Conservation (phyloP, 2,329 filamentous ascomycete species). For the Ophiocordyceps polyrhachis-furcata region DNA sequence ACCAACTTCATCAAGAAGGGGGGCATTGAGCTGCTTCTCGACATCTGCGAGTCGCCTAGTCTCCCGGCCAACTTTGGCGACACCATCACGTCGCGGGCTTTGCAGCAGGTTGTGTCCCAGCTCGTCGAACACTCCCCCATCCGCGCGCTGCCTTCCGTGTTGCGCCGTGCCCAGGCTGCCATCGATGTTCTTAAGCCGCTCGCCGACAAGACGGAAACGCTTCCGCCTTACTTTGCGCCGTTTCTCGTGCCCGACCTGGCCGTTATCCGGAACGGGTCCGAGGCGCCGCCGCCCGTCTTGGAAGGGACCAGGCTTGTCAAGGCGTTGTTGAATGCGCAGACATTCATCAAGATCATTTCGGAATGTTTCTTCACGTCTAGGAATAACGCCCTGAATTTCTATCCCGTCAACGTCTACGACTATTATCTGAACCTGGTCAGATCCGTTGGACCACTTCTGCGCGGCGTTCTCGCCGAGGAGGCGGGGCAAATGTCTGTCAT, state of each 20-base stretch:
- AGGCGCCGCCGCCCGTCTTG: conserved; percentile 21
- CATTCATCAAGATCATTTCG: conserved; percentile 55
- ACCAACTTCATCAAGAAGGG: conserved; percentile 57
- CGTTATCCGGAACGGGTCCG: conserved; percentile 13
- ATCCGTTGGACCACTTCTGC: conserved; percentile 58
- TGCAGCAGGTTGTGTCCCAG: conserved; percentile 56
- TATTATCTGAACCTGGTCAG: conserved; percentile 59
- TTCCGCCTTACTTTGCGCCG: conserved; percentile 51
- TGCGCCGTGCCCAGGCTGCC: conserved; percentile 53
- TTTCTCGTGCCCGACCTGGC: conserved; percentile 32
- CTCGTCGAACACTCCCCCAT: conserved; percentile 68
- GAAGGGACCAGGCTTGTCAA: conserved; percentile 65
- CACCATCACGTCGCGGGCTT: conserved; percentile 44
- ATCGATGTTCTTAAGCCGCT: conserved; percentile 52
- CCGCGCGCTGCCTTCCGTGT: conserved; percentile 61
- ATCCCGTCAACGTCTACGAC: conserved; percentile 66
- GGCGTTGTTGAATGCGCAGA: conserved; percentile 58
- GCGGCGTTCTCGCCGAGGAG: conserved; percentile 71
- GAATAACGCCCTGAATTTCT: conserved; percentile 46
- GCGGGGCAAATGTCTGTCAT: conserved; percentile 56
- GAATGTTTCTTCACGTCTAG: conserved; percentile 56
- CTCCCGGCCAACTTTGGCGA: conserved; percentile 45
- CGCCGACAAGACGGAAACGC: conserved; percentile 26
- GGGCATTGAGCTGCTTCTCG: conserved; percentile 67
- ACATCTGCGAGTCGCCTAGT: conserved; percentile 67